These are phyloP conservation scores for Penicillium sp. DNA, from an alignment of 2,329 filamentous ascomycete genomes.

Conservation along the genomic window DNA sequence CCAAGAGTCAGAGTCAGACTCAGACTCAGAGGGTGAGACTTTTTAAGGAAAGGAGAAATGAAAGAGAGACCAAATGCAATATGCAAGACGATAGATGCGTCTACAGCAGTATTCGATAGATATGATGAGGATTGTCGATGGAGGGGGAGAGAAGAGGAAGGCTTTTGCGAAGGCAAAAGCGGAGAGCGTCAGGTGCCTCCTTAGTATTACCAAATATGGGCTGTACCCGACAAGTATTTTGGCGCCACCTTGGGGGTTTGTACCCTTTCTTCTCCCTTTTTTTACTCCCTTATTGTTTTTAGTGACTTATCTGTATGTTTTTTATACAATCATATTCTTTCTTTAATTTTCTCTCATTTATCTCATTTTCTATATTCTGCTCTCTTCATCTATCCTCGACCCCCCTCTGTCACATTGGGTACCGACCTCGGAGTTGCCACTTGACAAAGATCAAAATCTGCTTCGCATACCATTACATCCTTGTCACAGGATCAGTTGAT, in stretches of 20 bases:
- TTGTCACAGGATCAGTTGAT: slow-evolving; percentile 2
- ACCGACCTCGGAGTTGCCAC: slow-evolving; percentile 8
- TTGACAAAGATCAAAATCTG: not conserved
- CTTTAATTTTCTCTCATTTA: slow-evolving; percentile 7
- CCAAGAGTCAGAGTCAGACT: not conserved
- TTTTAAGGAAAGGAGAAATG: slow-evolving; percentile 2
- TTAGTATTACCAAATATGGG: slow-evolving; percentile 28
- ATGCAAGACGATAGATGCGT: slow-evolving; percentile 7
- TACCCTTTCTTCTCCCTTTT: slow-evolving; percentile 14
- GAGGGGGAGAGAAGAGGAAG: slow-evolving; percentile 17
- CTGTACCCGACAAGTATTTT: slow-evolving; percentile 19
- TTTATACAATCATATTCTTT: slow-evolving; percentile 8
- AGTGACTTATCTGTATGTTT: not conserved
- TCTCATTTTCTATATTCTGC: not conserved
- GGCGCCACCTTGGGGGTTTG: slow-evolving; percentile 17
- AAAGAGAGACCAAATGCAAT: slow-evolving; percentile 11
- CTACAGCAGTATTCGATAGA: slow-evolving; percentile 2
- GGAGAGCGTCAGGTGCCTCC: slow-evolving; percentile 33
- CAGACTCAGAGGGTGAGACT: not conserved
- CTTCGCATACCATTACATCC: slow-evolving; percentile 9
- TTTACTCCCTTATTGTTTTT: slow-evolving; percentile 3
- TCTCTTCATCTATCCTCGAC: not conserved
- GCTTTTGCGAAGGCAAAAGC: slow-evolving; percentile 25
- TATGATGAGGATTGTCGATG: slow-evolving; percentile 11
- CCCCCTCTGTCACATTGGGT: slow-evolving; percentile 3